Base-by-base conservation (phyloP, 202 grass and related monocot genomes). In the Digitaria exilis region DNA sequence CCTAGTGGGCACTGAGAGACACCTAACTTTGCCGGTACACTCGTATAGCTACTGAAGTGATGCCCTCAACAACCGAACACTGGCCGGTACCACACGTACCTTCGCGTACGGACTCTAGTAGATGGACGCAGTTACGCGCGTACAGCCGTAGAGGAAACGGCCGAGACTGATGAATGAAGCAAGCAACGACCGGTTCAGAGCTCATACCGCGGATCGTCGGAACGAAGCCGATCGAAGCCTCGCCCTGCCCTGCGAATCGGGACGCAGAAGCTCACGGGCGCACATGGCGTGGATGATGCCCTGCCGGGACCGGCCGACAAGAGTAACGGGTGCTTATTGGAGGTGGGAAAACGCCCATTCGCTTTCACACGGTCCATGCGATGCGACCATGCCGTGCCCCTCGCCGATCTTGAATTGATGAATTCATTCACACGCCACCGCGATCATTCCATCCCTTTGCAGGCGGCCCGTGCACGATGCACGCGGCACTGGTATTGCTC, bases 391-490 rank as follows among this genome's bases (percentile, higher is more conserved):
- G n/a, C 34, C 34, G 2, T 14, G 0, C n/a, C 2, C 16, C 16
- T n/a, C 9, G 25, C 14, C 55, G 15, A 54, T 24, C 52, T 64
- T 80, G 78, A 43, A 85, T 42, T 85, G 71, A 30, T 80, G 78
- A 43, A 85, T 42, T 85, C 77, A 30, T 50, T 28, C 78, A 25
- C 67, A 89, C 82, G 72, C 39, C 29, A 51, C 78, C 75, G 66
- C 75, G 30, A 49, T 12, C 70, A 6, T 22, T 5, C 2, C 15
- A 45, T 43, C 18, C 44, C 30, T 78, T 50, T 41, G 9, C n/a
- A n/a, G n/a, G n/a, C 34, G 48, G 19, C 61, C 76, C 60, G 59
- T 34, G 76, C 69, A 30, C 19, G 67, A 28, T 26, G 37, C 64
- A 4, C 19, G 65, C 32, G n/a, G 55, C 57, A 29, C 57, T 1